phyloP scores from a whole-genome alignment of 352 stramenopile genomes.

The Pythium diclinum region DNA sequence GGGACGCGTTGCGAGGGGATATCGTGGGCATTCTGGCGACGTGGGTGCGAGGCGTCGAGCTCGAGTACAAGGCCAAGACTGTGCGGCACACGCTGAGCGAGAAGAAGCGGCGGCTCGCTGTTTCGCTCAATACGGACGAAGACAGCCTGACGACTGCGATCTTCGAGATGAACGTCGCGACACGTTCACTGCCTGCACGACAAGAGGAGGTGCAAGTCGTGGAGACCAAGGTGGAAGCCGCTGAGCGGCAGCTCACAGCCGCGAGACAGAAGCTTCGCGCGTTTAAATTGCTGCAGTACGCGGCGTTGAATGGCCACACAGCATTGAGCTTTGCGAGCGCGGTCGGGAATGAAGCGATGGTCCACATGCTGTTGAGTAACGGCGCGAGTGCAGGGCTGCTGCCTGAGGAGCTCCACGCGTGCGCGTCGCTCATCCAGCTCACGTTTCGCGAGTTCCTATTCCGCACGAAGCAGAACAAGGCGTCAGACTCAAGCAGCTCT shows the following conservation, averaged over 20 bases:
- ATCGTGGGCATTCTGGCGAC: constrained; percentile 52
- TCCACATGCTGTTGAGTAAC: constrained; percentile 64
- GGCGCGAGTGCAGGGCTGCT: constrained; percentile 43
- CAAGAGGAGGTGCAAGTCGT: constrained; percentile 59
- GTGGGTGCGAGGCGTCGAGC: constrained; percentile 74
- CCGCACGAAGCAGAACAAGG: constrained; percentile 19
- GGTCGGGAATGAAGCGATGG: constrained; percentile 71
- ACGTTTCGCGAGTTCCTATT: constrained; percentile 48
- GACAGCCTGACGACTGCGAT: constrained; percentile 36
- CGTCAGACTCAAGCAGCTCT: no score
- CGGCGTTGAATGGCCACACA: constrained; percentile 66
- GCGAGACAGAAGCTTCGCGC: constrained; percentile 47
- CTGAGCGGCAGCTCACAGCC: constrained; percentile 39
- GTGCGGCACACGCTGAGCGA: constrained; percentile 56
- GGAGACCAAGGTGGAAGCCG: constrained; percentile 24
- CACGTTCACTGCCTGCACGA: constrained; percentile 54
- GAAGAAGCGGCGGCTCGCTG: constrained; percentile 46
- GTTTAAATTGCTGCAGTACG: constrained; percentile 50
- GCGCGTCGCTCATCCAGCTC: constrained; percentile 64
- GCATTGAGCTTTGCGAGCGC: constrained; percentile 62
- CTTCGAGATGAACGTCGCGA: constrained; percentile 65
- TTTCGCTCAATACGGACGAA: constrained; percentile 34
- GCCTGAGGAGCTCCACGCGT: constrained; percentile 51
- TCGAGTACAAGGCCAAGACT: constrained; percentile 63
- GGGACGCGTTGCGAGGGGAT: constrained; percentile 39